Evolutionary conservation across 495 filamentous ascomycete species (phyloP), one percentile per base, ranked within the genome.

Genomic region (Penicillium diatomitis): DNA sequence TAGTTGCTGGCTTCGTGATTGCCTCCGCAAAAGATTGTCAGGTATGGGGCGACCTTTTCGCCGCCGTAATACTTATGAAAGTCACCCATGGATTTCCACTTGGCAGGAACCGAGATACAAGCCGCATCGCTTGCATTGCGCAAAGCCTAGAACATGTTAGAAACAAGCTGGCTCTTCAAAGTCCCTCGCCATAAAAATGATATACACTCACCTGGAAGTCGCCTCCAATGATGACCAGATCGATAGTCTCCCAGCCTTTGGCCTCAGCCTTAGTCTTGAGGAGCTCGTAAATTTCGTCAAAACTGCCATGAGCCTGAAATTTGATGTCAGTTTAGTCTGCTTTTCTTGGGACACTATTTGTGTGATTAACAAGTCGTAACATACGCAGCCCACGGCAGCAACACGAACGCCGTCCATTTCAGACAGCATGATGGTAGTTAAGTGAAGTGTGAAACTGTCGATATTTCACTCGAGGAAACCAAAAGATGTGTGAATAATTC

Each of bases 1-100:
- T 96, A 76, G 32, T 85, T 88, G 51, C 85, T 82, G 0, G 92
- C 89, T 65, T 98, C 92, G 53, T 98, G 92, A 61, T 98, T 98
- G 6, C 92, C 92, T 35, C 83, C 90, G 43, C 95, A 79, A 64
- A 97, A 97, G 47, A 97, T 69, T 11, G 94, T 98, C 29, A 92
- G 71, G 54, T 87, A 94, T 0, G 94, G 92, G 0, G 94, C 92
- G 38, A 58, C 76, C 10, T 80, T 77, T 8, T 69, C 56, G 9
- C 92, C 91, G 47, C 79, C 86, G 67, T 98, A 98, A 68, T 96
- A 98, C 44, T 87, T 81, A 52, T 90, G 83, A 54, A 97, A 98
- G 65, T 97, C 92, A 5, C 85, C 86, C 44, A 98, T 77, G 30
- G 79, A 65, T 36, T 85, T 85, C 65, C 85, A 98, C 63, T 95